phyloP scores from a whole-genome alignment of 2,329 filamentous ascomycete species.

The Lachnellula subtilissima region DNA sequence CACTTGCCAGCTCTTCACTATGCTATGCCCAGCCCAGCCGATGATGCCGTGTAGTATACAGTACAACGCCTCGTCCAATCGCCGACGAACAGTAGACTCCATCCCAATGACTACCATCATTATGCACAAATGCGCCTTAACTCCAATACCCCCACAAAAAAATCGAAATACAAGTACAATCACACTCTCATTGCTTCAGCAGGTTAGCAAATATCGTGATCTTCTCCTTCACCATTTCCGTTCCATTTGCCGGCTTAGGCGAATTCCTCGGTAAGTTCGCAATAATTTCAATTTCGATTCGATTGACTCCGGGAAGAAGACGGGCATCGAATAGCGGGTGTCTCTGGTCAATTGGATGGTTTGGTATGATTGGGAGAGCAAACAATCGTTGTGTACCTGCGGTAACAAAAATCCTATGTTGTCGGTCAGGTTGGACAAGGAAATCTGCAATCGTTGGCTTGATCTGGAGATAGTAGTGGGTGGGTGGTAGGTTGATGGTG shows the following conservation, averaged over 20 bases:
- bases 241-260: slow-evolving; percentile 48
- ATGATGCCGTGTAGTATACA: slow-evolving; percentile 5
- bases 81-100: background rate
- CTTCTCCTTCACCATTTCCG: slow-evolving; percentile 72
- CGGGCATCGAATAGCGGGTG: slow-evolving; percentile 72
- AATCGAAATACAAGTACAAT: slow-evolving; percentile 4
- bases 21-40: background rate
- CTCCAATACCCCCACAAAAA: background rate
- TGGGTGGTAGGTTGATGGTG: slow-evolving; percentile 63
- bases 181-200: slow-evolving; percentile 6
- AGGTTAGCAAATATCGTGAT: slow-evolving; percentile 72
- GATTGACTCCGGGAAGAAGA: slow-evolving; percentile 68
- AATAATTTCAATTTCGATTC: slow-evolving; percentile 72
- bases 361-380: slow-evolving; percentile 43
- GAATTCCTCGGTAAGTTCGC: slow-evolving; percentile 61
- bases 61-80: slow-evolving; percentile 3
- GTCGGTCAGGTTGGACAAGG: slow-evolving; percentile 57
- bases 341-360: slow-evolving; percentile 48
- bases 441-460: slow-evolving; percentile 54
- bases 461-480: slow-evolving; percentile 68
- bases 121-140: background rate
- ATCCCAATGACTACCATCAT: background rate
- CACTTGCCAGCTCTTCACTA: background rate
- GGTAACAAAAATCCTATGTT: slow-evolving; percentile 72
- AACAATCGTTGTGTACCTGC: slow-evolving; percentile 60